A percentile compares a stretch with the other conserved stretches of the same genome.
phyloP scores from a whole-genome alignment of 768 basidiomycete genomes.

The Pholiota molesta region DNA sequence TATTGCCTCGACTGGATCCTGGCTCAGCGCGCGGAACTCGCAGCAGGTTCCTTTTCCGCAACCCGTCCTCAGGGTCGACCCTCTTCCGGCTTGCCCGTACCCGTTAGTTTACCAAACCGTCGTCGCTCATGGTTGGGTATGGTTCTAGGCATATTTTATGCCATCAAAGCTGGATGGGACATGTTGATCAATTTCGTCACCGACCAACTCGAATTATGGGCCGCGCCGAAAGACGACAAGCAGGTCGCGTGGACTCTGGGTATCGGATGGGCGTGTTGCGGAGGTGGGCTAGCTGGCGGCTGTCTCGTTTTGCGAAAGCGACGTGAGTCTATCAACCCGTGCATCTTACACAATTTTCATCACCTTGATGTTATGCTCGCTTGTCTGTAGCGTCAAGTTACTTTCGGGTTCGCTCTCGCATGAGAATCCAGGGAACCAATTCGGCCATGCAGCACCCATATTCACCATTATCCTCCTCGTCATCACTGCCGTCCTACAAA shows the following conservation, averaged over 20 bases:
- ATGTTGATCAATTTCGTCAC: constrained; percentile 54
- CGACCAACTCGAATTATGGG: constrained; percentile 73
- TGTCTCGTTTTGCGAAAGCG: constrained; percentile 84
- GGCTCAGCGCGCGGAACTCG: constrained; percentile 68
- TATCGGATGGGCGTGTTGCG: constrained; percentile 92
- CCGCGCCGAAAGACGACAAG: constrained; percentile 79
- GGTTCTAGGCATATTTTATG: constrained; percentile 22
- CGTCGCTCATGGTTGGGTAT: constrained; percentile 24
- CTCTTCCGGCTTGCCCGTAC: constrained; percentile 16
- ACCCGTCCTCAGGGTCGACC: constrained; percentile 13
- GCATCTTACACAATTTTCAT: background rate
- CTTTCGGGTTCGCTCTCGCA: constrained; percentile 77
- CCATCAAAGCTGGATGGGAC: constrained; percentile 44
- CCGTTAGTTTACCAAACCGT: constrained; percentile 23
- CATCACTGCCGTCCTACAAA: constrained; percentile 84
- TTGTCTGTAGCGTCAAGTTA: constrained; percentile 65
- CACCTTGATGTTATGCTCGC: background rate
- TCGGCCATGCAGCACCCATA: constrained; percentile 80
- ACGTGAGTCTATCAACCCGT: constrained; percentile 48
- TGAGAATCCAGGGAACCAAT: constrained; percentile 84
- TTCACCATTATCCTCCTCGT: constrained; percentile 71
- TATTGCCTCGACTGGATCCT: constrained; percentile 76
- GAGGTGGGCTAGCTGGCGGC: constrained; percentile 88
- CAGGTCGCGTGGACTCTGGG: constrained; percentile 90
- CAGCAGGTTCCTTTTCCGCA: constrained; percentile 48